Percentiles rank a stretch among this genome's conserved stretches.
These are phyloP conservation scores for Cryptococcus jaspeensis DNA, from an alignment of 1,284 basidiomycete species.

Conservation along the genomic window DNA sequence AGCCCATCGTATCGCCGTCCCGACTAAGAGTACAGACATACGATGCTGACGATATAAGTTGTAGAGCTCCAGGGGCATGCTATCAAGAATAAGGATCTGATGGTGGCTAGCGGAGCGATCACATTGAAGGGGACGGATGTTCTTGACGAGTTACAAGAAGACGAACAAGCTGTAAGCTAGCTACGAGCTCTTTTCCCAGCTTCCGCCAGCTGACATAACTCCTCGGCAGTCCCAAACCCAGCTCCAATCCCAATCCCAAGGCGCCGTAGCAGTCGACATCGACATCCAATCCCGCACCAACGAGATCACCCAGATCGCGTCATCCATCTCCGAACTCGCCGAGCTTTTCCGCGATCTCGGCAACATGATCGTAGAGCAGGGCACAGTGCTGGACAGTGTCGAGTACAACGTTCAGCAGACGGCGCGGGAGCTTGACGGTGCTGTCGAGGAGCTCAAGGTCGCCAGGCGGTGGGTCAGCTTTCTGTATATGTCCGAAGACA, in stretches of 20 bases:
- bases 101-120: conserved; percentile 74
- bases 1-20: conserved; percentile 49
- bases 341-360: conserved; percentile 96
- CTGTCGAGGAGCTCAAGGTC: conserved; percentile 76
- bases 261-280: conserved; percentile 50
- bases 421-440: conserved; percentile 73
- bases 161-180: conserved; percentile 64
- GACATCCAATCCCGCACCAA: conserved; percentile 67
- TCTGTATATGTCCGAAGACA: neutral
- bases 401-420: conserved; percentile 98
- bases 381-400: conserved; percentile 90
- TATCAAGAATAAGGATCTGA: conserved; percentile 87
- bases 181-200: conserved; percentile 1
- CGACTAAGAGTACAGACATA: neutral
- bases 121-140: conserved; percentile 76
- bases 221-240: conserved; percentile 38
- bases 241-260: conserved; percentile 49
- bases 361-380: conserved; percentile 93
- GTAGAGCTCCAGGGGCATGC: conserved; percentile 88
- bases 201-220: conserved; percentile 2
- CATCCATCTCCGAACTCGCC: conserved; percentile 85
- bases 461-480: conserved; percentile 68
- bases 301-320: conserved; percentile 87
- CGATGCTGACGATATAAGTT: conserved; percentile 2
- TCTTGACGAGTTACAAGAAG: conserved; percentile 77